A percentile compares a stretch with the other conserved stretches of the same genome.
Evolutionary conservation across 1,139 yeast species (phyloP).

Genomic region (Suhomyces taliae): DNA sequence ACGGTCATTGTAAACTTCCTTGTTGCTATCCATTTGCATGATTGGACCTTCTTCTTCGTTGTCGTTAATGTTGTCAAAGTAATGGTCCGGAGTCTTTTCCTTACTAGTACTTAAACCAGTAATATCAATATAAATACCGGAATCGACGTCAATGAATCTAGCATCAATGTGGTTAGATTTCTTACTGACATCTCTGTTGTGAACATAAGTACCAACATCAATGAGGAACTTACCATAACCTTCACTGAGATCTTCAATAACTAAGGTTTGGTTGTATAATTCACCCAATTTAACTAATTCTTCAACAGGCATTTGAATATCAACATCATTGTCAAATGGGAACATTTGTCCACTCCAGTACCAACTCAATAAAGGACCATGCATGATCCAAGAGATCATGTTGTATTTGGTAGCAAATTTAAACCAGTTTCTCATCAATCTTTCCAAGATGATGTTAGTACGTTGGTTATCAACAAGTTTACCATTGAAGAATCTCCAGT

Average conservation of each 20-base stretch:
- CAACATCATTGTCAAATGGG: conserved; percentile 22
- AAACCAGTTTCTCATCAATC: conserved; percentile 36
- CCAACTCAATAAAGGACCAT: conserved; percentile 23
- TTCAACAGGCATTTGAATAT: conserved; percentile 23
- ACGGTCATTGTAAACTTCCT: conserved; percentile 23
- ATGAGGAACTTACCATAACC: conserved; percentile 28
- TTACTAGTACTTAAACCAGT: conserved; percentile 23
- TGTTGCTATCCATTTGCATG: conserved; percentile 12
- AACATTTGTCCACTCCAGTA: conserved; percentile 24
- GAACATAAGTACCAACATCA: conserved; percentile 27
- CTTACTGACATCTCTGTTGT: conserved; percentile 22
- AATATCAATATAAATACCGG: conserved; percentile 29
- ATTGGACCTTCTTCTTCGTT: conserved; percentile 12
- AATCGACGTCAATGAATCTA: conserved; percentile 27
- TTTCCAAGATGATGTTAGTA: conserved; percentile 29
- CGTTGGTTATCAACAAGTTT: conserved; percentile 16
- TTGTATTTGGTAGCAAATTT: conserved; percentile 36
- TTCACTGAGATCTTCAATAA: conserved; percentile 25
- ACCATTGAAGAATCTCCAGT: conserved; percentile 23
- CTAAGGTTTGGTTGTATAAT: conserved; percentile 21
- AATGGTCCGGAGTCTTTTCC: conserved; percentile 11
- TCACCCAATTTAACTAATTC: conserved; percentile 17
- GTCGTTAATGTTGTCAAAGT: conserved; percentile 11
- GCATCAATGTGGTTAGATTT: conserved; percentile 27
- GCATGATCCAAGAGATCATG: conserved; percentile 26